Conservation (phyloP, 176 grass and related monocot species). For the Oryza meridionalis region DNA sequence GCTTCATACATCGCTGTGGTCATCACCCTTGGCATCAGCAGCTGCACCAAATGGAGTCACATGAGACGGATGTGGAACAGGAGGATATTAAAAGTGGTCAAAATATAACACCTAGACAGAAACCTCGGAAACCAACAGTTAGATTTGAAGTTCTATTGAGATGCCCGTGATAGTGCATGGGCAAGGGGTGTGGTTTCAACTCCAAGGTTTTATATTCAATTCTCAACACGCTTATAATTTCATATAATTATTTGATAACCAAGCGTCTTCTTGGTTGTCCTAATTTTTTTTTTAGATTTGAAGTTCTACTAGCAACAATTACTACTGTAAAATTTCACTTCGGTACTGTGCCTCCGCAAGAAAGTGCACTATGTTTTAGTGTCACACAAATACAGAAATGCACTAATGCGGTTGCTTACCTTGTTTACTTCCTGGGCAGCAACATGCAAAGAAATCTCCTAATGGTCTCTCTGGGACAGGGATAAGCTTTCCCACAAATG, state of each 20-base stretch:
- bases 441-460: slow-evolving; percentile 44
- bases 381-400: not conserved
- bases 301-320: not conserved
- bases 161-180: too few species aligned
- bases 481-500: slow-evolving; percentile 69
- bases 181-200: too few species aligned
- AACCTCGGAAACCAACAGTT: not conserved
- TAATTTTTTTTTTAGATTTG: too few species aligned
- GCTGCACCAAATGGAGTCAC: slow-evolving; percentile 37
- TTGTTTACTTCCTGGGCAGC: slow-evolving; percentile 41
- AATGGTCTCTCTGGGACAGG: slow-evolving; percentile 61
- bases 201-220: too few species aligned
- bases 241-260: too few species aligned
- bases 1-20: slow-evolving; percentile 15
- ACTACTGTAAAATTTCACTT: not conserved
- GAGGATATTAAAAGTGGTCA: not conserved
- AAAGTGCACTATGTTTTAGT: not conserved
- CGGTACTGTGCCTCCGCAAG: not conserved
- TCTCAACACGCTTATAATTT: too few species aligned
- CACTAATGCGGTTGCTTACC: slow-evolving; percentile 12
- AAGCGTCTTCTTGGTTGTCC: too few species aligned
- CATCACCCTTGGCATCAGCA: slow-evolving; percentile 8
- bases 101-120: not conserved
- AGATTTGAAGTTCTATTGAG: not conserved
- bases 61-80: not conserved